phyloP scores from a whole-genome alignment of 2,329 filamentous ascomycete genomes.

The Hypocrella siamensis region DNA sequence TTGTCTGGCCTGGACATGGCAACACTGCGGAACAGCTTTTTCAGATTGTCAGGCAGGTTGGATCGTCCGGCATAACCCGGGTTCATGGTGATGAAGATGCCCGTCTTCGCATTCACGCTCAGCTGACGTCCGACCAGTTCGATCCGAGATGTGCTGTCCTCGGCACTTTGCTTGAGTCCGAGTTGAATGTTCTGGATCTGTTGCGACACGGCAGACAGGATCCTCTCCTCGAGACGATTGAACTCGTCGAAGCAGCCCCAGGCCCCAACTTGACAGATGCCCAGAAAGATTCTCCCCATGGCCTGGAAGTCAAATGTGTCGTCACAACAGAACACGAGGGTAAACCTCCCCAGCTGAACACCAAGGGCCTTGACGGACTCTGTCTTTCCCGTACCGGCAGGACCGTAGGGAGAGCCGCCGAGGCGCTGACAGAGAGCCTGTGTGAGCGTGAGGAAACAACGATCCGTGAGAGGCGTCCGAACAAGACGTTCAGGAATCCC shows the following conservation, averaged over 20 bases:
- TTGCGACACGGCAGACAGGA: slow-evolving; percentile 93
- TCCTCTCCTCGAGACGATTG: slow-evolving; percentile 95
- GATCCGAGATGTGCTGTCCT: slow-evolving; percentile 76
- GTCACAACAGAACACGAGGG: slow-evolving; percentile 97
- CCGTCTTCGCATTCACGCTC: slow-evolving; percentile 79
- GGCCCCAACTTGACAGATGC: slow-evolving; percentile 96
- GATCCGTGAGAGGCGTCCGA: slow-evolving; percentile 88
- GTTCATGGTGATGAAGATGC: slow-evolving; percentile 99
- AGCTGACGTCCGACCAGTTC: slow-evolving; percentile 87
- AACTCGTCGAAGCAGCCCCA: slow-evolving; percentile 99
- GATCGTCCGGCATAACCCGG: slow-evolving; percentile 96
- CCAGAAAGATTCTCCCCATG: slow-evolving; percentile 98
- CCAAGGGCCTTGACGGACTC: slow-evolving; percentile 97
- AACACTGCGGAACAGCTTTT: slow-evolving; percentile 98
- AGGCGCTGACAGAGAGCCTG: slow-evolving; percentile 90
- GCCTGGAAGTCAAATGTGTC: slow-evolving; percentile 99
- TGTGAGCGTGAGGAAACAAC: slow-evolving; percentile 94
- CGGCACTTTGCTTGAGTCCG: slow-evolving; percentile 69
- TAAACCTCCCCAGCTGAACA: slow-evolving; percentile 91
- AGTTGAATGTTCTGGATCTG: slow-evolving; percentile 99
- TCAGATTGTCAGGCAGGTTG: slow-evolving; percentile 95
- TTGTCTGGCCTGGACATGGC: slow-evolving; percentile 99
- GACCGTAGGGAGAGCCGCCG: slow-evolving; percentile 92
- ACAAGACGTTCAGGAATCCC: slow-evolving; percentile 94
- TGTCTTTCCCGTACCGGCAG: slow-evolving; percentile 95